These are phyloP conservation scores for Leptomonas seymouri DNA, from an alignment of 208 protist species.

Conservation along the genomic window DNA sequence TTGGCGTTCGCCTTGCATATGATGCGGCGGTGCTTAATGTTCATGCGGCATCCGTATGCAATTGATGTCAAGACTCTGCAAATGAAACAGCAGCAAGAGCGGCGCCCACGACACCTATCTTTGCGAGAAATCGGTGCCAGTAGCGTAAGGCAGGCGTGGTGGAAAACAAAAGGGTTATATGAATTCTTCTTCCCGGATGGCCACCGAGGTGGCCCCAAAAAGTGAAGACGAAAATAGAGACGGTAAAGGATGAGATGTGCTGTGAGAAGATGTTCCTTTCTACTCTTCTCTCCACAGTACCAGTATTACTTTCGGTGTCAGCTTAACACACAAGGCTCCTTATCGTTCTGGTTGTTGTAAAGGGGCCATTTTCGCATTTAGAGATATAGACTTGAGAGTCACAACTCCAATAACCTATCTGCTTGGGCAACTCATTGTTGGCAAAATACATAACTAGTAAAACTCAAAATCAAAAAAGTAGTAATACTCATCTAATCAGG, in stretches of 20 bases:
- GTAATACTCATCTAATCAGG: too few relatives aligned
- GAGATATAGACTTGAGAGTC: too few relatives aligned
- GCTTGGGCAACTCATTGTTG: too few relatives aligned
- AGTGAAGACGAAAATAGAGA: slow-evolving; percentile 6
- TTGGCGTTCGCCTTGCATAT: background rate
- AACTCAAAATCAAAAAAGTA: too few relatives aligned
- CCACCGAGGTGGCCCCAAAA: slow-evolving; percentile 37
- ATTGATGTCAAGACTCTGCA: slow-evolving; percentile 45
- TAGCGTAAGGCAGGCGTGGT: slow-evolving; percentile 31
- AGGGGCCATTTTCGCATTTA: too few relatives aligned
- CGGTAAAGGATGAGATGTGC: background rate
- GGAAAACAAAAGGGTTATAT: slow-evolving; percentile 37
- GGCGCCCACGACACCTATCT: slow-evolving; percentile 23
- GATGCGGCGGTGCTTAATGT: background rate
- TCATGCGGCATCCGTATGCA: slow-evolving; percentile 50
- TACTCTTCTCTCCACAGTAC: too few relatives aligned
- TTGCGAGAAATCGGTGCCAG: slow-evolving; percentile 16
- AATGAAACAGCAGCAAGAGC: slow-evolving; percentile 24
- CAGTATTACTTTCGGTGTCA: too few relatives aligned
- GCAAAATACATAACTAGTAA: too few relatives aligned
- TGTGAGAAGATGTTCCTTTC: background rate
- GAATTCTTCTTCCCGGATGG: slow-evolving; percentile 40
- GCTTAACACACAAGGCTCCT: too few relatives aligned
- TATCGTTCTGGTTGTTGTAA: too few relatives aligned
- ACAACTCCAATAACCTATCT: too few relatives aligned